These are phyloP conservation scores for Ajuga reptans DNA, from an alignment of 305 asterid species.

Conservation along the genomic window DNA sequence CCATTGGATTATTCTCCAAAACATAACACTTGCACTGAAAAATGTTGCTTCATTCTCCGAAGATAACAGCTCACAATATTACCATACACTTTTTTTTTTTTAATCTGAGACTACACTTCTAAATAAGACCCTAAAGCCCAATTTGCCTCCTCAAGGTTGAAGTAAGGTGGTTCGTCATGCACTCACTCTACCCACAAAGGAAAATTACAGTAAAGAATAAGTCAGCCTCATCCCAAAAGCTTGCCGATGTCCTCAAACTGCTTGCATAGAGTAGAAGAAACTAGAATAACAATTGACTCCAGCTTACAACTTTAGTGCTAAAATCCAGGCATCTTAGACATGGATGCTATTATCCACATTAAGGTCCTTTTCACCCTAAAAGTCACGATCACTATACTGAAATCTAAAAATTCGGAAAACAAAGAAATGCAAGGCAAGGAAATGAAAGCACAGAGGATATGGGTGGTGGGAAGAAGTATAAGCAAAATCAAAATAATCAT, in stretches of 20 bases:
- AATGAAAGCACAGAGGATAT: conserved; percentile 5
- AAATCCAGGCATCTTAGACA: conserved; percentile 23
- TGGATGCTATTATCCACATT: conserved; percentile 18
- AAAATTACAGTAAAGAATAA: conserved; percentile 14
- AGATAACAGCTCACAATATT: neutral
- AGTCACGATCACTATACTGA: conserved; percentile 20
- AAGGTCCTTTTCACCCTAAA: conserved; percentile 26
- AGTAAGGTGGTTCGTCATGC: conserved; percentile 15
- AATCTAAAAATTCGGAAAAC: conserved; percentile 17
- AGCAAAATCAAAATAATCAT: neutral
- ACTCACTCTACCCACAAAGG: conserved; percentile 19
- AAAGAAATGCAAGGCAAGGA: conserved; percentile 11
- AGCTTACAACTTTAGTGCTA: conserved; percentile 23
- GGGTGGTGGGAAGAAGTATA: neutral
- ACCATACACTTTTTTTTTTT: neutral
- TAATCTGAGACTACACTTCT: conserved; percentile 14
- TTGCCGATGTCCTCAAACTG: conserved; percentile 21
- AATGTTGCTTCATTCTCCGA: conserved; percentile 9
- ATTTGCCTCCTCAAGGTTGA: conserved; percentile 11
- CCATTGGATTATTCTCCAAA: conserved; percentile 12
- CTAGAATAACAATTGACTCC: conserved; percentile 9
- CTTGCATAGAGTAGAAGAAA: conserved; percentile 17
- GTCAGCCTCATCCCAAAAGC: conserved; percentile 24
- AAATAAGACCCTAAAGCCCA: conserved; percentile 10
- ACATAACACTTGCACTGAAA: neutral